phyloP scores from a whole-genome alignment of 1,139 yeast genomes.

The Diutina scorzettiae region DNA sequence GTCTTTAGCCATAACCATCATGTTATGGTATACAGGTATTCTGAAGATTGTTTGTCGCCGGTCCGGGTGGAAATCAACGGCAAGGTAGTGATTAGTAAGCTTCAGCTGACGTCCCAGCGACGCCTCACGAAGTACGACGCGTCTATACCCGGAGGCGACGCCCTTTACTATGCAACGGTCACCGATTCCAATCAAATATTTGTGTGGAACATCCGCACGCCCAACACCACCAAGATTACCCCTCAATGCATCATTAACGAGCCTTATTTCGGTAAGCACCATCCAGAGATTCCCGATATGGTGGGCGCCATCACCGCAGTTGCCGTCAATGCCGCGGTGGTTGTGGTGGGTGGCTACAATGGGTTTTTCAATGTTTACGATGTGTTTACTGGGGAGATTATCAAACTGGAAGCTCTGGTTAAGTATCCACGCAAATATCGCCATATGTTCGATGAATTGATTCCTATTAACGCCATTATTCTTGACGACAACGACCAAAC shows the following conservation, averaged over 20 bases:
- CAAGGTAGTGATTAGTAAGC: neutral
- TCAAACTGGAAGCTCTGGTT: neutral
- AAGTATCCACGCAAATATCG: conserved; percentile 25
- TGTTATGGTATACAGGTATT: conserved; percentile 19
- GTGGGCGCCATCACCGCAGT: conserved; percentile 15
- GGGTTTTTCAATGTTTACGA: conserved; percentile 57
- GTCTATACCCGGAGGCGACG: conserved; percentile 39
- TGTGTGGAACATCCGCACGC: conserved; percentile 31
- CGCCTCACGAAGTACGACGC: neutral
- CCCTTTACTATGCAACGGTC: conserved; percentile 35
- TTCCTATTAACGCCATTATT: conserved; percentile 22
- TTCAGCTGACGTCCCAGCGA: neutral
- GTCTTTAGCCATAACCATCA: conserved; percentile 17
- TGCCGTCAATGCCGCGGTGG: conserved; percentile 31
- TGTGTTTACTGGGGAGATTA: conserved; percentile 42
- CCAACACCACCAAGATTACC: neutral
- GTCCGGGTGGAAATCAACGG: neutral
- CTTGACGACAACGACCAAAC: conserved; percentile 9
- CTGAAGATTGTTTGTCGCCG: conserved; percentile 3
- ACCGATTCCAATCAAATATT: conserved; percentile 24
- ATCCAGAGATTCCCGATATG: conserved; percentile 8
- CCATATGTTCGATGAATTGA: neutral
- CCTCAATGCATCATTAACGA: neutral
- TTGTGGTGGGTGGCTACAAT: conserved; percentile 50
- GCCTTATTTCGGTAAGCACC: conserved; percentile 1